Evolutionary conservation across 2,329 filamentous ascomycete species (phyloP).

Genomic region (Rhynchosporium secalis): DNA sequence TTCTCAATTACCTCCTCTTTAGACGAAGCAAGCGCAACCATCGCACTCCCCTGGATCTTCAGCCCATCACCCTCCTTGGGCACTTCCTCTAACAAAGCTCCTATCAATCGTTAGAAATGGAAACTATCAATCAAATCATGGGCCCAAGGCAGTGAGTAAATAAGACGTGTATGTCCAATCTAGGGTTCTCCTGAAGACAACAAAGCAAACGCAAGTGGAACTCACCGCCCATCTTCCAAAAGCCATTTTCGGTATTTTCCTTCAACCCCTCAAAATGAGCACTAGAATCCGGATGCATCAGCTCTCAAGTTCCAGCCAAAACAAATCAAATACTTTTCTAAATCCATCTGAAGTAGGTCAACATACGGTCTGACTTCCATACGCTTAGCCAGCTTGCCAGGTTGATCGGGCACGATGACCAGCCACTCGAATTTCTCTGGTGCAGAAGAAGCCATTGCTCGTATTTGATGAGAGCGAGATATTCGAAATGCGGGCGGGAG

Average conservation of each 20-base stretch:
- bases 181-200: not conserved
- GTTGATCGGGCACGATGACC: constrained; percentile 67
- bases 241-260: constrained; percentile 53
- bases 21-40: constrained; percentile 62
- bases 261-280: constrained; percentile 48
- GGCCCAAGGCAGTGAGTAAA: no score
- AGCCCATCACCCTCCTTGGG: constrained; percentile 59
- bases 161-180: not conserved
- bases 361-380: constrained; percentile 60
- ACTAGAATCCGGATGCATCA: constrained; percentile 18
- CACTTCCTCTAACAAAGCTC: constrained; percentile 65
- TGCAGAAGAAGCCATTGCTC: constrained; percentile 22
- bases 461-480: not conserved
- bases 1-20: constrained; percentile 68
- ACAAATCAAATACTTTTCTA: not conserved
- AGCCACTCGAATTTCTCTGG: constrained; percentile 61
- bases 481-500: constrained; percentile 1
- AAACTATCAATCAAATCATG: not conserved
- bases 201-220: constrained; percentile 12
- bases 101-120: constrained; percentile 42
- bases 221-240: constrained; percentile 58
- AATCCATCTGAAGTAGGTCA: not conserved
- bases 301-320: not conserved
- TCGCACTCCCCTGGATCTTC: constrained; percentile 52
- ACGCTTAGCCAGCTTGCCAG: constrained; percentile 59